These are phyloP conservation scores for Bremia lactucae DNA, from an alignment of 352 stramenopile species.

Conservation along the genomic window DNA sequence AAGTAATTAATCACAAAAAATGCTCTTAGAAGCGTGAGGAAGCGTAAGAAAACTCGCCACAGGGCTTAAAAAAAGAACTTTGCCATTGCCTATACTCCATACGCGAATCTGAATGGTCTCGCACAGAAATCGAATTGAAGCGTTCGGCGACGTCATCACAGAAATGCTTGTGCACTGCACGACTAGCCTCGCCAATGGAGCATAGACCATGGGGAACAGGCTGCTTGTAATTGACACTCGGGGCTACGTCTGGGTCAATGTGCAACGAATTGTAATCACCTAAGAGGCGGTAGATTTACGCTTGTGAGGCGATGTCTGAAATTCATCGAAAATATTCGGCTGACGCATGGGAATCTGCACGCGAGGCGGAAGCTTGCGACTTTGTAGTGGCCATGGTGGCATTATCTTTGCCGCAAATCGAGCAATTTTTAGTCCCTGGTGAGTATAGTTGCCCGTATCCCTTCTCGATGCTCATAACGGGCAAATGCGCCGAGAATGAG, in stretches of 20 bases:
- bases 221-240: slow-evolving; percentile 62
- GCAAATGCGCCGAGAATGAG: slow-evolving; percentile 12
- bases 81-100: slow-evolving; percentile 42
- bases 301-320: slow-evolving; percentile 64
- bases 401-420: slow-evolving; percentile 58
- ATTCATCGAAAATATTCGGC: slow-evolving; percentile 49
- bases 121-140: slow-evolving; percentile 82
- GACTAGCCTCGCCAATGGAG: slow-evolving; percentile 82
- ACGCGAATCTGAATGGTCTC: slow-evolving; percentile 82
- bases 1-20: too few relatives aligned
- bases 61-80: slow-evolving; percentile 65
- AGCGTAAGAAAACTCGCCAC: too few relatives aligned
- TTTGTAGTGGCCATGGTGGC: slow-evolving; percentile 47
- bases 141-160: slow-evolving; percentile 47
- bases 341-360: slow-evolving; percentile 65
- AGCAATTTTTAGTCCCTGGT: slow-evolving; percentile 43
- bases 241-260: slow-evolving; percentile 79
- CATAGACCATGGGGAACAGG: slow-evolving; percentile 92
- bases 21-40: too few relatives aligned
- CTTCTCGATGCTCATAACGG: slow-evolving; percentile 36
- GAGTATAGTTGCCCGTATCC: slow-evolving; percentile 58
- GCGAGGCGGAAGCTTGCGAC: slow-evolving; percentile 48
- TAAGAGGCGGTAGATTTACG: slow-evolving; percentile 89
- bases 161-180: slow-evolving; percentile 71
- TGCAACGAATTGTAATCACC: slow-evolving; percentile 94